Evolutionary conservation across 495 filamentous ascomycete genomes (phyloP), one percentile per base, ranked within the genome.

Genomic region (Aeminium ludgeri): DNA sequence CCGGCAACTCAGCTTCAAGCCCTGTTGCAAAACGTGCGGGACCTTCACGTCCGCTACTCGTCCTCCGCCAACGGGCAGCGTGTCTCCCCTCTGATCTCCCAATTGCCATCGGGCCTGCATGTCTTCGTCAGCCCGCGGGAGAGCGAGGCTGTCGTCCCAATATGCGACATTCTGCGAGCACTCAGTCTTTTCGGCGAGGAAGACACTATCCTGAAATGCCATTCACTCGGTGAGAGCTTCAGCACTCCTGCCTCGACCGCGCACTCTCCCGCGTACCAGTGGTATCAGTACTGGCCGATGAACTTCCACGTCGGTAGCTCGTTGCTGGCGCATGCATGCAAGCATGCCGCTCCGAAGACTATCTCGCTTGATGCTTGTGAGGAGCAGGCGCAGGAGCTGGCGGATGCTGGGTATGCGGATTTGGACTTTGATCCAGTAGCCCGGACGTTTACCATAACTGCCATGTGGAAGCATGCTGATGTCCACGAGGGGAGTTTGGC

Each of bases 21-120:
- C 12, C 60, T 78, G n/a, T 57, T 94, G n/a, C 61, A 69, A 17
- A 64, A 70, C 48, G 69, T 66, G 31, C 75, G 79, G 48, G 79
- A 84, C 55, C 60, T 94, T 25, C 81, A 86, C 58, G 65, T 96
- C 39, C 69, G 82, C 54, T 95, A 85, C 81, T 70, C 75, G 12
- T 74, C 70, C 17, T 59, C 69, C 4, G 47, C 44, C 5, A 47
- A 67, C 2, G 82, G 78, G 51, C 57, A 67, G 25, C 55, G 70
- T 1, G 50, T 76, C 20, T 60, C 75, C 34, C 87, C 89, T 19
- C 80, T 87, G 53, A 58, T 69, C 20, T 78, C 85, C 38, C 70
- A 78, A 44, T 59, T 86, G 25, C 72, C 80, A 5, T 75, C 86
- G 2, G 89, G 89, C 17, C 63, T 96, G 8, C 86, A 95, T 67